Evolutionary conservation across 441 rosid species (phyloP).

Genomic region (Populus hybrid): DNA sequence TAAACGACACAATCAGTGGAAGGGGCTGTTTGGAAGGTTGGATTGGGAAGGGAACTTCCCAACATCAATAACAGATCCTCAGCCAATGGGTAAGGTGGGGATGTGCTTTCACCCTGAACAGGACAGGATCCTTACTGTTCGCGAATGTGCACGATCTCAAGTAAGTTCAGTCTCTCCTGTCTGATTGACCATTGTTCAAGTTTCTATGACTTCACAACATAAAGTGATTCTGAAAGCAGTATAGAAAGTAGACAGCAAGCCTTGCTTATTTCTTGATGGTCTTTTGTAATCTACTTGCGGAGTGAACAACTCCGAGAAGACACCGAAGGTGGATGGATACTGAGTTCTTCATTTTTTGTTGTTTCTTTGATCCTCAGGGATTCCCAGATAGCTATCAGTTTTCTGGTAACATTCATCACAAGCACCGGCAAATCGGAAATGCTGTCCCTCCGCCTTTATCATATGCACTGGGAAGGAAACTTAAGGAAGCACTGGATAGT

Average conservation of each 20-base stretch:
- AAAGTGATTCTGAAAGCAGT: neutral
- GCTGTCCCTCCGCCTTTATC: conserved; percentile 65
- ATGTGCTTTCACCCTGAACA: conserved; percentile 94
- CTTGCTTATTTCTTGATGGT: neutral
- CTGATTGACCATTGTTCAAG: neutral
- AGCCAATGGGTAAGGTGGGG: conserved; percentile 94
- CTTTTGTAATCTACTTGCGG: neutral
- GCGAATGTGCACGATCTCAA: conserved; percentile 90
- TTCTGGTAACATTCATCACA: conserved; percentile 46
- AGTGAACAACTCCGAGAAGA: neutral
- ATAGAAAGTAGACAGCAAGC: neutral
- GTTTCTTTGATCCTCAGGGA: conserved; percentile 30
- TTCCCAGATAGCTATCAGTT: conserved; percentile 46
- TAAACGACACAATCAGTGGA: conserved; percentile 76
- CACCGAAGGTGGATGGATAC: neutral
- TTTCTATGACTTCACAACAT: neutral
- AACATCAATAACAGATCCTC: conserved; percentile 84
- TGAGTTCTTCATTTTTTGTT: neutral
- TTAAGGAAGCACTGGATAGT: conserved; percentile 36
- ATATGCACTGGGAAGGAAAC: conserved; percentile 43
- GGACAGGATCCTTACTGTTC: conserved; percentile 76
- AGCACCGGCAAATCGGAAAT: conserved; percentile 60
- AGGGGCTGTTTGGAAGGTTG: conserved; percentile 83
- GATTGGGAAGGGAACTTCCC: conserved; percentile 97
- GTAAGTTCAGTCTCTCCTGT: conserved; percentile 29